Base-by-base conservation (phyloP, 441 rosid species). In the Adansonia rubrostipa region DNA sequence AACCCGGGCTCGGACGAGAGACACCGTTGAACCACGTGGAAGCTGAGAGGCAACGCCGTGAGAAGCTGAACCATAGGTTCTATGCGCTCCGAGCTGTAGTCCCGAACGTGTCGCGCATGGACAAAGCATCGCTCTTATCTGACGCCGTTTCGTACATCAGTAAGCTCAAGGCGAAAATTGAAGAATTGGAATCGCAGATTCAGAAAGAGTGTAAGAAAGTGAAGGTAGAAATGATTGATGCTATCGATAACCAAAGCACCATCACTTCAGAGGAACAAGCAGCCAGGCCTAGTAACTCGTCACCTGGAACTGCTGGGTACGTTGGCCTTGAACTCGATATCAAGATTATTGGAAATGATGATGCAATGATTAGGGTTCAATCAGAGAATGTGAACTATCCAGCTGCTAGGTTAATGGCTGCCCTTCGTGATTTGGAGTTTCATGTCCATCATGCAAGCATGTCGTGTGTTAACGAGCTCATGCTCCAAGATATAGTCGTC, bases 31-130 rank as follows among this genome's bases (percentile, higher is more conserved):
- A 86, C 84, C 94, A 91, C 69, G 96, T 91, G 48, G 94, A 93
- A 77, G 95, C 96, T 3, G 97, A 93, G 84, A 73, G 96, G 77
- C 97, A 91, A 78, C 84, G 96, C 79, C 85, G 96, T 4, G 97
- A 90, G 86, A 93, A 91, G 83, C 91, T 93, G 28, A 91, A 93
- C 90, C 87, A 86, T 87, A 82, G 93, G 51, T 93, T 93, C 88
- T 93, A 91, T 81, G 90, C 96, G 0, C 82, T 93, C 36, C 89
- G 97, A 54, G 90, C 96, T 9, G 90, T 83, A 76, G 96, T 93
- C 15, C 96, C 96, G 47, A 87, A 90, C 72, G 97, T 91, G 62
- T 90, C 97, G 14, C 77, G 90, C 75, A 91, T 91, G 94, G 97
- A 91, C 92, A 92, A 91, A 85, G 97, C 97, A 6, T 92, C 97